A percentile compares a stretch with the other conserved stretches of the same genome.
phyloP scores from a whole-genome alignment of 768 basidiomycete genomes.

The Tephrocybe sp. region DNA sequence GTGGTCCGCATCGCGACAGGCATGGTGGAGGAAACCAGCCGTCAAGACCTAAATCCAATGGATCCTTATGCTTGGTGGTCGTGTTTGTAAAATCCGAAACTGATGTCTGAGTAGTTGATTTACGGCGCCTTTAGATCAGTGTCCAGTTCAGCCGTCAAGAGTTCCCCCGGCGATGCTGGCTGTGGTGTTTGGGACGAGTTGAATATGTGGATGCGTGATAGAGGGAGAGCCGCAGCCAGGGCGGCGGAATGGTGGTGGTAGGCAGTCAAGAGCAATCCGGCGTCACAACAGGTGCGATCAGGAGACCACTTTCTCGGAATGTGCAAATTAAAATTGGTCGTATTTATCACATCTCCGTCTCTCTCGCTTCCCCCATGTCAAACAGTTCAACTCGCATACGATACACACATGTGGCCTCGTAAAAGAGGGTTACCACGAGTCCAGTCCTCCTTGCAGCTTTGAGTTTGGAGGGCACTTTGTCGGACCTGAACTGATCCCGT shows the following conservation, averaged over 20 bases:
- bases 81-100: constrained; percentile 18
- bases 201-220: neutral
- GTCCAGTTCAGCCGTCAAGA: constrained; percentile 8
- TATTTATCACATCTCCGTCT: constrained; percentile 35
- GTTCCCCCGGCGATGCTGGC: neutral
- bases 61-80: constrained; percentile 14
- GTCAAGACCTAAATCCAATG: constrained; percentile 12
- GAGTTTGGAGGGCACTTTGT: neutral
- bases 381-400: neutral
- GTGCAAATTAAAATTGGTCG: constrained; percentile 17
- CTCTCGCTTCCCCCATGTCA: constrained; percentile 22
- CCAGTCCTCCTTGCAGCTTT: neutral
- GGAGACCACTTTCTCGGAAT: constrained; percentile 19
- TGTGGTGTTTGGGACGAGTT: neutral
- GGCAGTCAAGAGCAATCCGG: constrained; percentile 18
- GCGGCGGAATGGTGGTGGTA: constrained; percentile 18
- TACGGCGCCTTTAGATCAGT: constrained; percentile 14
- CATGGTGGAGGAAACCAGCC: constrained; percentile 33
- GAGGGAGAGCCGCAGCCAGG: constrained; percentile 1
- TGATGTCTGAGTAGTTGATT: constrained; percentile 23
- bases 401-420: neutral
- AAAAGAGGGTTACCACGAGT: neutral
- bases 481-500: constrained; percentile 4
- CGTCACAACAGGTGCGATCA: constrained; percentile 21
- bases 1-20: constrained; percentile 48